A percentile compares a stretch with the other conserved stretches of the same genome.
Conservation (phyloP, 306 rosid genomes). For the Fragaria iinumae region DNA sequence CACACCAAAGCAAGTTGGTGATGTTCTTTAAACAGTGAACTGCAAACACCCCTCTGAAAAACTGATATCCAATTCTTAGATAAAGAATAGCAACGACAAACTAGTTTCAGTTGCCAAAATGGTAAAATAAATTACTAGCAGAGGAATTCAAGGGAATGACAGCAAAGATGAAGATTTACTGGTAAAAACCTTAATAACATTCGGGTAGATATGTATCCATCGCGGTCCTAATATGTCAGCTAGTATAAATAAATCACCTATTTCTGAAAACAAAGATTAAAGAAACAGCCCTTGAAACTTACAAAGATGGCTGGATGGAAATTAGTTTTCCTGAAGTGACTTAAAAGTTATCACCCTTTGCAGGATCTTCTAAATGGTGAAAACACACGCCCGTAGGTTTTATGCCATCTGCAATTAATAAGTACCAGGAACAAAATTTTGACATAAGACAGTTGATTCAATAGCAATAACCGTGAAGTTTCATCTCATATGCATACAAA, state of each 20-base stretch:
- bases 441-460: slow-evolving; percentile 8
- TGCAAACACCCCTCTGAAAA: neutral
- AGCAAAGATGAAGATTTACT: neutral
- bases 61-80: neutral
- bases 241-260: neutral
- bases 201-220: neutral
- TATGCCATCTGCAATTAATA: slow-evolving; percentile 17
- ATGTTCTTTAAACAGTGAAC: neutral
- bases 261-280: neutral
- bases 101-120: neutral
- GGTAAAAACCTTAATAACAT: neutral
- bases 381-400: neutral
- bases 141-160: neutral
- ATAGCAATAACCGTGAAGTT: neutral
- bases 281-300: neutral
- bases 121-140: neutral
- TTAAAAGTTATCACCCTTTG: neutral
- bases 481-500: neutral
- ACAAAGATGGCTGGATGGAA: neutral
- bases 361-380: neutral
- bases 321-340: neutral
- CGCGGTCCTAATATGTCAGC: neutral
- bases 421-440: slow-evolving; percentile 10
- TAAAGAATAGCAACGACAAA: neutral
- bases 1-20: neutral